Evolutionary conservation across 768 basidiomycete genomes (phyloP).

Genomic region (Boletus patriciae): DNA sequence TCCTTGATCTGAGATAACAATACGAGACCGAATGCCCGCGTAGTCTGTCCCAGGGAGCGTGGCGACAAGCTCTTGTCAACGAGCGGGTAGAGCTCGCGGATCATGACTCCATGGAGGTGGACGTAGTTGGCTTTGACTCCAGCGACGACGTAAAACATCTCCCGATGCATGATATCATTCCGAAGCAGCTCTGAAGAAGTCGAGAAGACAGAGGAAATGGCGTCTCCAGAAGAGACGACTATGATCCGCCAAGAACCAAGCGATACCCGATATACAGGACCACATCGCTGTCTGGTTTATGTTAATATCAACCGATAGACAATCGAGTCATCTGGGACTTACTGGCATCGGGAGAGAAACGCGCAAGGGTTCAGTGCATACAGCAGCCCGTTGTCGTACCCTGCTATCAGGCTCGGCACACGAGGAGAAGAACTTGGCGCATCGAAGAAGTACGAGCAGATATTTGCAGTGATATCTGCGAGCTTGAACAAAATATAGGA

Average conservation of each 20-base stretch:
- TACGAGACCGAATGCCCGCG: conserved; percentile 8
- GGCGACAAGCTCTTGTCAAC: conserved; percentile 20
- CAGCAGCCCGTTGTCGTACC: conserved; percentile 17
- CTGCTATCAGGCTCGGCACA: conserved; percentile 13
- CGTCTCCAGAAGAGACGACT: conserved; percentile 15
- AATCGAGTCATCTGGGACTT: not conserved
- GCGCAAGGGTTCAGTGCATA: conserved; percentile 14
- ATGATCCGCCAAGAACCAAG: conserved; percentile 19
- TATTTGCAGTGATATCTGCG: not conserved
- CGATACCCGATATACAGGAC: conserved; percentile 15
- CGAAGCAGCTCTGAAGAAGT: conserved; percentile 7
- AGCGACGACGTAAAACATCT: conserved; percentile 15
- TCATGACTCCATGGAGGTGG: conserved; percentile 17
- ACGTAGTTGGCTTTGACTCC: conserved; percentile 8
- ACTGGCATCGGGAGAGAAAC: conserved; percentile 25
- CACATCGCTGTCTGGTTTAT: conserved; percentile 12
- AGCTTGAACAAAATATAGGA: not conserved
- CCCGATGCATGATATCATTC: conserved; percentile 9
- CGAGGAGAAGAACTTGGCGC: not conserved
- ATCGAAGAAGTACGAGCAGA: not conserved
- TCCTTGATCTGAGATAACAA: conserved; percentile 16
- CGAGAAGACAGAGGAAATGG: conserved; percentile 12
- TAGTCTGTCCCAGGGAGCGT: conserved; percentile 12
- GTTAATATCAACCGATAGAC: not conserved
- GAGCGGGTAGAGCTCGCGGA: conserved; percentile 22